Evolutionary conservation across 2,329 filamentous ascomycete genomes (phyloP).

Genomic region (Podosphaera leucotricha): DNA sequence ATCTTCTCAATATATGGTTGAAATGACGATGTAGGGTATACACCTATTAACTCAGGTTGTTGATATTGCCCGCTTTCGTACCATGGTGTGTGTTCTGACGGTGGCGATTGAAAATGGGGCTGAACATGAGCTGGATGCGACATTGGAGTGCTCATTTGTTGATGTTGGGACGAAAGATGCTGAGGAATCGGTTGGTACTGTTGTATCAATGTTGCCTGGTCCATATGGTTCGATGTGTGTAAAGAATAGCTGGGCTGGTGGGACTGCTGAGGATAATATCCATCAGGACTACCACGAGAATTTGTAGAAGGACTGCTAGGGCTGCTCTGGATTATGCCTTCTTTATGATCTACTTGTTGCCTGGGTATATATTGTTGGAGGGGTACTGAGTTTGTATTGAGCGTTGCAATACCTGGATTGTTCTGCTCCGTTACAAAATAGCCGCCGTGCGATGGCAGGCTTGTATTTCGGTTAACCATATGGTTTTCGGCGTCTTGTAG

Average conservation of each 20-base stretch:
- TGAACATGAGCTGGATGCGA: constrained; percentile 14
- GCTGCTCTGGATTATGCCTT: constrained; percentile 29
- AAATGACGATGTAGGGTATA: background rate
- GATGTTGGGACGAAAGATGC: constrained; percentile 8
- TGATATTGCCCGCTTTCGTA: constrained; percentile 28
- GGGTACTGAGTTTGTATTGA: constrained; percentile 29
- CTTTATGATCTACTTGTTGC: constrained; percentile 19
- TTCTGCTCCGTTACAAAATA: constrained; percentile 35
- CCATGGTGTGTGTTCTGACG: constrained; percentile 26
- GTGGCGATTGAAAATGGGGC: constrained; percentile 19
- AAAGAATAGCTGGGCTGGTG: constrained; percentile 25
- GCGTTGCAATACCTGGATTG: constrained; percentile 36
- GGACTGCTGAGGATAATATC: constrained; percentile 32
- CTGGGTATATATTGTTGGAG: constrained; percentile 23
- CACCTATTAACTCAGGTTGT: constrained; percentile 28
- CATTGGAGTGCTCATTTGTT: constrained; percentile 12
- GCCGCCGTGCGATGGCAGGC: constrained; percentile 12
- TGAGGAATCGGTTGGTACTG: constrained; percentile 14
- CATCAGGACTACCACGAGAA: constrained; percentile 29
- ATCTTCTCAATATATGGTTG: constrained; percentile 30
- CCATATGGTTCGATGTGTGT: constrained; percentile 24
- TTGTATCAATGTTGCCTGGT: constrained; percentile 20
- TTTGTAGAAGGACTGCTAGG: constrained; percentile 32
- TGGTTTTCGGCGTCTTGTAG: constrained; percentile 22
- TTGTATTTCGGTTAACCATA: constrained; percentile 16